These are phyloP conservation scores for Neofusicoccum ribis DNA, from an alignment of 2,329 filamentous ascomycete species.

Conservation along the genomic window DNA sequence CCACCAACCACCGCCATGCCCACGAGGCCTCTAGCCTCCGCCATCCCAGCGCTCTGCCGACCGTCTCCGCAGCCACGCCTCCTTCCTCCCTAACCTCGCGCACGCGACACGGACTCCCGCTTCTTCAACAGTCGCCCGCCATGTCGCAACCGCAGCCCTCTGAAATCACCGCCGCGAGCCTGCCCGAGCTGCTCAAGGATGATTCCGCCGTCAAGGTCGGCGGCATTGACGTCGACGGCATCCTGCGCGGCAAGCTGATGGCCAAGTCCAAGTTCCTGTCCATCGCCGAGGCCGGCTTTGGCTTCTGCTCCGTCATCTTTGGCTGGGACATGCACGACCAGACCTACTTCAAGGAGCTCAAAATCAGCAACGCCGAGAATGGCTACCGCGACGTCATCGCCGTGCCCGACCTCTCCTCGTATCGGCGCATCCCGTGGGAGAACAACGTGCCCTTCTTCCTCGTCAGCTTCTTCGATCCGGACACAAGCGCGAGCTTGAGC, in stretches of 20 bases:
- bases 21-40: background rate
- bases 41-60: background rate
- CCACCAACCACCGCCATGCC: constrained; percentile 6
- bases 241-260: constrained; percentile 85
- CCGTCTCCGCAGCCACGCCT: background rate
- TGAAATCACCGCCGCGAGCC: constrained; percentile 61
- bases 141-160: constrained; percentile 30
- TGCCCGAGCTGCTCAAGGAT: constrained; percentile 66
- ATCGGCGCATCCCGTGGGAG: constrained; percentile 88
- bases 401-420: constrained; percentile 74
- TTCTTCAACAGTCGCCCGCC: constrained; percentile 19
- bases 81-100: background rate
- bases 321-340: constrained; percentile 97
- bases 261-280: constrained; percentile 92
- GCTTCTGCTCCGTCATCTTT: constrained; percentile 92
- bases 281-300: constrained; percentile 77
- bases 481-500: constrained; percentile 68
- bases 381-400: constrained; percentile 86
- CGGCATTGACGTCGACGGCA: constrained; percentile 83
- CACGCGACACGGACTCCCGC: constrained; percentile 3
- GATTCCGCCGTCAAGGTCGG: constrained; percentile 85
- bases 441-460: constrained; percentile 82
- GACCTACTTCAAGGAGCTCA: constrained; percentile 82
- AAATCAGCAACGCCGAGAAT: constrained; percentile 86
- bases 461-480: constrained; percentile 79